A percentile compares a stretch with the other conserved stretches of the same genome.
Conservation (phyloP, 495 filamentous ascomycete genomes). For the Xylaria curta region DNA sequence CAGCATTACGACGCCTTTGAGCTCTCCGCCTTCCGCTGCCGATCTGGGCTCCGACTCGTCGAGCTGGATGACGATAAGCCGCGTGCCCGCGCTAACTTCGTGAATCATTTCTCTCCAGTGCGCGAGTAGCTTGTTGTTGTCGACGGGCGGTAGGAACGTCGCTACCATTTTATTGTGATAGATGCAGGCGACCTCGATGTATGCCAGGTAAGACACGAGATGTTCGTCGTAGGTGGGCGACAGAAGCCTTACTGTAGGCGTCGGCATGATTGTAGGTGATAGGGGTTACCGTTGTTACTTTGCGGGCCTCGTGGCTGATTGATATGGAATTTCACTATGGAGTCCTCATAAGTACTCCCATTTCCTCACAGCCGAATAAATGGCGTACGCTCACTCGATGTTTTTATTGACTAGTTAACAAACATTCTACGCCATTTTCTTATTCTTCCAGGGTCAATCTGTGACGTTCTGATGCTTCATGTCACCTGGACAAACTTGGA, state of each 20-base stretch:
- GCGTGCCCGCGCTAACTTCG: slow-evolving; percentile 38
- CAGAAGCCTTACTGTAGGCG: slow-evolving; percentile 28
- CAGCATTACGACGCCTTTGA: slow-evolving; percentile 48
- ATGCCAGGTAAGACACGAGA: slow-evolving; percentile 48
- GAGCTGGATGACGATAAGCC: slow-evolving; percentile 45
- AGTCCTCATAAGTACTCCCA: background rate
- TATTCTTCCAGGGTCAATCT: too few species aligned
- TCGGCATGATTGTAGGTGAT: background rate
- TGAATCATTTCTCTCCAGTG: slow-evolving; percentile 50
- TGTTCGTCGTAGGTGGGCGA: slow-evolving; percentile 41
- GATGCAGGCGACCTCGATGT: slow-evolving; percentile 49
- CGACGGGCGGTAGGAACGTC: slow-evolving; percentile 47
- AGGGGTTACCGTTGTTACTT: background rate
- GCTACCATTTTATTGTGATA: slow-evolving; percentile 45
- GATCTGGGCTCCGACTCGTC: slow-evolving; percentile 35
- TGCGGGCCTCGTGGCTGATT: background rate
- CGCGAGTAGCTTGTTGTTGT: slow-evolving; percentile 46
- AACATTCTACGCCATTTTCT: too few species aligned
- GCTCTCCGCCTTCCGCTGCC: slow-evolving; percentile 36
- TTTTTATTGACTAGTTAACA: too few species aligned
- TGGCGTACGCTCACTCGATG: too few species aligned
- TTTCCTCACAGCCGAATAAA: background rate
- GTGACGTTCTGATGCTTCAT: too few species aligned
- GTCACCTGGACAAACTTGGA: background rate
- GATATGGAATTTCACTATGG: background rate